phyloP scores from a whole-genome alignment of 108 stramenopile genomes.

The Craspedostauros australis region DNA sequence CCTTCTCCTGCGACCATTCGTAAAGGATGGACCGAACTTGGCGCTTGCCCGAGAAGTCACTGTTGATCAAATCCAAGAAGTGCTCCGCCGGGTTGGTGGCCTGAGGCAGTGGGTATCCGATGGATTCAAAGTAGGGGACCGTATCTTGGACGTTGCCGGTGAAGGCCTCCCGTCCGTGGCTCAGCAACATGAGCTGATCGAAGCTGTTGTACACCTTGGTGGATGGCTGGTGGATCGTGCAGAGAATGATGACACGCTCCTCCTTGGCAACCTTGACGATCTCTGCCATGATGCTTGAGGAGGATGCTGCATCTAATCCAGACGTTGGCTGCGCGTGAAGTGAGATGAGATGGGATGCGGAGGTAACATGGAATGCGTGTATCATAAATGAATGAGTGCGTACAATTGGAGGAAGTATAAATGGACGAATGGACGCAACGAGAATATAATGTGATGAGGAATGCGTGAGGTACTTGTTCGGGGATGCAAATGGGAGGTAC shows the following conservation, averaged over 20 bases:
- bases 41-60: too few relatives aligned
- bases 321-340: too few relatives aligned
- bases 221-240: conserved; percentile 63
- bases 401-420: too few relatives aligned
- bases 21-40: background rate
- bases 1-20: too few relatives aligned
- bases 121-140: conserved; percentile 41
- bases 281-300: conserved; percentile 12
- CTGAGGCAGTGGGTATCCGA: conserved; percentile 65
- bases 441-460: too few relatives aligned
- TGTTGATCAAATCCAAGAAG: too few relatives aligned
- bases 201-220: conserved; percentile 53
- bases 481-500: too few relatives aligned
- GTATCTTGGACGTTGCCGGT: conserved; percentile 72
- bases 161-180: conserved; percentile 74
- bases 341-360: too few relatives aligned
- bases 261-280: conserved; percentile 34
- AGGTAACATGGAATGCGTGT: too few relatives aligned
- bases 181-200: conserved; percentile 81
- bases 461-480: too few relatives aligned
- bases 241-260: conserved; percentile 32
- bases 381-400: too few relatives aligned
- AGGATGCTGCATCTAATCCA: conserved; percentile 23
- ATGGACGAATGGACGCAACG: too few relatives aligned
- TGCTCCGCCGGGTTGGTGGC: conserved; percentile 78